These are phyloP conservation scores for Spinacia oleracea DNA, from an alignment of 179 eudicot species.

Conservation along the genomic window DNA sequence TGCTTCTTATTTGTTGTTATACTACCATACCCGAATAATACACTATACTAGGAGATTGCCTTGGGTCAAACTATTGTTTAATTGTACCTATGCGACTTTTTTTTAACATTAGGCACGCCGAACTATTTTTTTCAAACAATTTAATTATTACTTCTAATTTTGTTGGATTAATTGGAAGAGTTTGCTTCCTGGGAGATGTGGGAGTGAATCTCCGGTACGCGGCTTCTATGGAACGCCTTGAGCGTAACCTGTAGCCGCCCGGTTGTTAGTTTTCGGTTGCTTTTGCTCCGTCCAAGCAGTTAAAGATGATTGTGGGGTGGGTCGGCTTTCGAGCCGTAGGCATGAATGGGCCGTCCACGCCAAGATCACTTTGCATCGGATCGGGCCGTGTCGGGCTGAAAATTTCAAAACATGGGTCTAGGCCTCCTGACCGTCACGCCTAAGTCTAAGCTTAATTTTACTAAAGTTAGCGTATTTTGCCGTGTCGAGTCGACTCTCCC, in stretches of 20 bases:
- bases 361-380: too few relatives aligned
- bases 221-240: background rate
- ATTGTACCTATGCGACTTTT: background rate
- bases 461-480: too few relatives aligned
- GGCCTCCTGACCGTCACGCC: too few relatives aligned
- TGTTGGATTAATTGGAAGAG: background rate
- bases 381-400: too few relatives aligned
- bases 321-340: too few relatives aligned
- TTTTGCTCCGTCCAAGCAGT: background rate
- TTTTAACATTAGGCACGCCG: background rate
- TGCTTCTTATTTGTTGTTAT: background rate
- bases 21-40: background rate
- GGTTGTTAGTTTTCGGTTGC: background rate
- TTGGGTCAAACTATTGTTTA: conserved; percentile 18
- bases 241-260: background rate
- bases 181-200: background rate
- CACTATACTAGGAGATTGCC: background rate
- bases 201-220: background rate
- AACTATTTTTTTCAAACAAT: too few relatives aligned
- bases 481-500: too few relatives aligned
- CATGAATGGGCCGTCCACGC: too few relatives aligned
- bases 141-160: too few relatives aligned
- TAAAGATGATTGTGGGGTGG: too few relatives aligned
- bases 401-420: too few relatives aligned
- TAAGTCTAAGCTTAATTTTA: too few relatives aligned